These are phyloP conservation scores for Penicillium steckii DNA, from an alignment of 495 filamentous ascomycete species.

Conservation along the genomic window DNA sequence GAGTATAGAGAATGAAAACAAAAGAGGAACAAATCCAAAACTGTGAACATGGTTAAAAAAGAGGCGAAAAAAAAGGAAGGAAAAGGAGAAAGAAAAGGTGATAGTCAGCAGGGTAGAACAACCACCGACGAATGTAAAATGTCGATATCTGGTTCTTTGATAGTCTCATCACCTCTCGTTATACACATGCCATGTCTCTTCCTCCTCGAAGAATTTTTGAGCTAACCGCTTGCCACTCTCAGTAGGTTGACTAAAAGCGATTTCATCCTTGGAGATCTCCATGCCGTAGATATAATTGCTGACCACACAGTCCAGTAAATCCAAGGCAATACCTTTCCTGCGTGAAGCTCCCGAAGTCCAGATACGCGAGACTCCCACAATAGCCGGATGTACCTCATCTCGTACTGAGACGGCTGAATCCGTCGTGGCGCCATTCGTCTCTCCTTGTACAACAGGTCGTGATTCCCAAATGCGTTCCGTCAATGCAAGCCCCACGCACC, in stretches of 20 bases:
- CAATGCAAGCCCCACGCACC: slow-evolving; percentile 65
- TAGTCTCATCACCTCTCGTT: slow-evolving; percentile 36
- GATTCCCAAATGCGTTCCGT: slow-evolving; percentile 64
- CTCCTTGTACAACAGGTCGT: slow-evolving; percentile 41
- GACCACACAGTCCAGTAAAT: slow-evolving; percentile 60
- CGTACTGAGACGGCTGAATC: slow-evolving; percentile 48
- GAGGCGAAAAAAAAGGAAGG: neutral
- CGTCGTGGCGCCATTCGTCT: slow-evolving; percentile 21
- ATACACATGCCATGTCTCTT: slow-evolving; percentile 54
- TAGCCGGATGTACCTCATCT: slow-evolving; percentile 45
- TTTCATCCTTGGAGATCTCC: slow-evolving; percentile 57
- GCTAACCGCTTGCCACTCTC: slow-evolving; percentile 64
- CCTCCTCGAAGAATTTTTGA: slow-evolving; percentile 58
- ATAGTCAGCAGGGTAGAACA: too few species aligned
- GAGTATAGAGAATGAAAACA: neutral
- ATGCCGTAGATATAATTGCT: slow-evolving; percentile 66
- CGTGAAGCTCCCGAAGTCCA: slow-evolving; percentile 65
- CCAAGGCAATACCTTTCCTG: slow-evolving; percentile 59
- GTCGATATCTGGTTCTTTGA: neutral
- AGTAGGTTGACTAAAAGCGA: slow-evolving; percentile 77
- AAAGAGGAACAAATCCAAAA: neutral
- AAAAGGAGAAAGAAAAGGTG: neutral
- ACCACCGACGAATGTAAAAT: too few species aligned
- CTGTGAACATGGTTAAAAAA: neutral
- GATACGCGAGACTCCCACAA: slow-evolving; percentile 69